Base-by-base conservation (phyloP, 2,329 filamentous ascomycete species). In the Dissoconium aciculare region DNA sequence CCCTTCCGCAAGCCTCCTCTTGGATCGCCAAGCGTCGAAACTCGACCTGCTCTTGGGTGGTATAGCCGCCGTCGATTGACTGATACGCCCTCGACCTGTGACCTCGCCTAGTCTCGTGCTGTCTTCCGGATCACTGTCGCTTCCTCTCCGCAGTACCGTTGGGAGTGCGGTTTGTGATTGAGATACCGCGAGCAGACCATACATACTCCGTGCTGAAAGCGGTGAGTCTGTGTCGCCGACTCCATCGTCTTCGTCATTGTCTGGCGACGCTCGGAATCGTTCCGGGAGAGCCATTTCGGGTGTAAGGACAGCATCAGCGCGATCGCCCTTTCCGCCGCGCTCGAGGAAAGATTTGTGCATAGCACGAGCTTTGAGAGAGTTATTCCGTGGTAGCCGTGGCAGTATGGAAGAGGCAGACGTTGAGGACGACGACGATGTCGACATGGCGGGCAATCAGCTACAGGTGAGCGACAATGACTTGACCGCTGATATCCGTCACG, bases 131-230 rank as follows among this genome's bases (percentile, higher is more conserved):
- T 8, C 19, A n/a, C 8, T n/a, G 19, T 8, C 19, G 19, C 19
- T n/a, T n/a, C 8, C n/a, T n/a, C n/a, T 8, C 19, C 19, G 19
- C 8, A 23, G 19, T 8, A 23, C 19, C 19, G n/a, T 71, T 36
- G 79, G 76, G 50, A 91, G 84, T 56, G 91, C 78, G 30, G 79
- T 75, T 36, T 73, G 74, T 16, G 82, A 85, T 5, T 84, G 82
- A 21, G 83, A 83, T 11, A 83, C 82, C 5, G 85, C 81, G 43
- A 95, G 85, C 58, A 95, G 71, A 32, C 83, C 84, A 54, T 94
- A 92, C 33, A 95, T 76, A 41, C 82, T 91, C 63, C 93, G 85
- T 55, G 93, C 89, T 74, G 92, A 82, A 49, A 84, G 82, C 28
- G 61, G 51, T 26, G 60, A 57, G 31, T 57, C 54, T 33, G 41